Percentiles rank a stretch among this genome's conserved stretches.
These are phyloP conservation scores for Chaetothyriales sp. DNA, from an alignment of 2,329 filamentous ascomycete genomes.

Conservation along the genomic window DNA sequence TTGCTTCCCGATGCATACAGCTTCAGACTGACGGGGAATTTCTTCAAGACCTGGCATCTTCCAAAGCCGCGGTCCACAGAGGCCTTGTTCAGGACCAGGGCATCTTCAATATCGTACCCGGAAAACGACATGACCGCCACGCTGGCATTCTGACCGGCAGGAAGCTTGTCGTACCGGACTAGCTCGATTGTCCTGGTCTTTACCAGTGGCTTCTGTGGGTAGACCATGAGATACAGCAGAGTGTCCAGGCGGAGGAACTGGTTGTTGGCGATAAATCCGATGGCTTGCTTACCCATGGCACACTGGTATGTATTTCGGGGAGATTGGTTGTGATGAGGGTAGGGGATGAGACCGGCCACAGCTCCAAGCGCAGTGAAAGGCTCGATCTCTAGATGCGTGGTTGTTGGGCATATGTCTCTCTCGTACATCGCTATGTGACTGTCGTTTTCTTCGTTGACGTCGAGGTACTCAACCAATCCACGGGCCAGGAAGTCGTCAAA, in stretches of 20 bases:
- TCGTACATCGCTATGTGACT: conserved; percentile 85
- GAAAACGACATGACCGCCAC: conserved; percentile 99
- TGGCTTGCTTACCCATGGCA: conserved; percentile 99
- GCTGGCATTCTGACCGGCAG: conserved; percentile 89
- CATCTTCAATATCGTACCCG: conserved; percentile 98
- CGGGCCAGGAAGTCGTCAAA: conserved; percentile 89
- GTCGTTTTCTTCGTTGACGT: conserved; percentile 95
- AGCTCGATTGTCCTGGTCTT: conserved; percentile 94
- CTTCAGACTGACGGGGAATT: conserved; percentile 73
- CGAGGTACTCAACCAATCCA: conserved; percentile 87
- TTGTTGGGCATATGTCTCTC: conserved; percentile 62
- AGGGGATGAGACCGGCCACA: conserved; percentile 90
- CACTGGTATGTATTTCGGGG: conserved; percentile 98
- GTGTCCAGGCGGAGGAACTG: conserved; percentile 96
- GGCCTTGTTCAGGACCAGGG: conserved; percentile 88
- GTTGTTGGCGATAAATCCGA: conserved; percentile 94
- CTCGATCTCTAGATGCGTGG: conserved; percentile 93
- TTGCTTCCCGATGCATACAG: conserved; percentile 69
- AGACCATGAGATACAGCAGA: conserved; percentile 88
- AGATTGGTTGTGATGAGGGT: conserved; percentile 97
- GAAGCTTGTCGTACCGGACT: conserved; percentile 92
- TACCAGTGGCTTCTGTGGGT: conserved; percentile 93
- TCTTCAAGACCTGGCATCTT: conserved; percentile 94
- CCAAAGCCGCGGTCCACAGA: conserved; percentile 91
- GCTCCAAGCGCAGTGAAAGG: conserved; percentile 93